Base-by-base conservation (phyloP, 495 filamentous ascomycete species). In the Elasticomyces elasticus region DNA sequence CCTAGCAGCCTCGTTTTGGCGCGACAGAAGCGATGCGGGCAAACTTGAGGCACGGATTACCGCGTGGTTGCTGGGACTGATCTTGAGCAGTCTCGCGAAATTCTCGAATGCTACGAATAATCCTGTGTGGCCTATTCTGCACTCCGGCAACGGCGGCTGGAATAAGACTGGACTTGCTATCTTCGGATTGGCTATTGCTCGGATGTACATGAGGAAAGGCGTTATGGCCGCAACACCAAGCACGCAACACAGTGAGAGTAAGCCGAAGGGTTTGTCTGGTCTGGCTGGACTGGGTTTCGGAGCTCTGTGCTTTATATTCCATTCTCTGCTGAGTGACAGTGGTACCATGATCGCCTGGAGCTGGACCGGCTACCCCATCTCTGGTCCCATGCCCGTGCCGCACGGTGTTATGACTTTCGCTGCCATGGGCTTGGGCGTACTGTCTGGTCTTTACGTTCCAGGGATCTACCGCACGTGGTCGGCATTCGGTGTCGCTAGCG, bases 281-380 rank as follows among this genome's bases (percentile, higher is more conserved):
- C 74, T 94, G 41, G 77, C 89, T 40, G 84, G 80, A 24, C 54
- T 94, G 49, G 87, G 94, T 45, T 69, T 96, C 49, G 89, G 77
- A 33, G 94, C 87, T 49, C 65, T 96, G 19, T 74, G 95, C 61
- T 99, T 97, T 60, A 87, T 76, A n/a, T 73, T 97, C 63, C 90
- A 96, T 63, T 95, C 89, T 1, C 76, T 97, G 13, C 76, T 99
- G 24, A 94, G 92, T 0, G 94, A 99, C 65, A 96, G 90, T 0
- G 96, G 92, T 71, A 99, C 94, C 27, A 97, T 97, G 89, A 95
- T 97, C 55, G 76, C 88, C 23, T 99, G 94, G 94, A 87, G 86
- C n/a, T 99, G 94, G 94, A 89, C 95, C 56, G 94, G 94, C 17
- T 97, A 86, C 62, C 94, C 94, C 35, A 79, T 96, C 47, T 79